phyloP scores from a whole-genome alignment of 176 grass and related monocot genomes.

The Elymus sibiricus region DNA sequence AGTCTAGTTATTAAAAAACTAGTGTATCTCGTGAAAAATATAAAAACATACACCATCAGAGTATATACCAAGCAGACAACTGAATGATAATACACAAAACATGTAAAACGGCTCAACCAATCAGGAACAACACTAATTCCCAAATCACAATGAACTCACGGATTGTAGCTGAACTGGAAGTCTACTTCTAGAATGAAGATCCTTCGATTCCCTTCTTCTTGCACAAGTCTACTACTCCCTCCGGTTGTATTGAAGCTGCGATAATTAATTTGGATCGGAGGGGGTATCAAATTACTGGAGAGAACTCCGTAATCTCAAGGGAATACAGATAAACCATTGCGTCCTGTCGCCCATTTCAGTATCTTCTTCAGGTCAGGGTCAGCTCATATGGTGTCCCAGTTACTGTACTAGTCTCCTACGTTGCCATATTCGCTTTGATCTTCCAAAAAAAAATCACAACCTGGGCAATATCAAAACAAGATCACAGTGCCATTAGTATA shows the following conservation, averaged over 20 bases:
- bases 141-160: neutral
- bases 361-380: conserved; percentile 1
- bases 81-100: neutral
- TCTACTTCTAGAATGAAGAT: neutral
- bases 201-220: neutral
- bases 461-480: neutral
- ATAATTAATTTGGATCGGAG: too few relatives aligned
- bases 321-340: neutral
- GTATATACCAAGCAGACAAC: neutral
- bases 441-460: neutral
- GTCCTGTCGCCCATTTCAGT: neutral
- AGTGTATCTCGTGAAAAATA: neutral
- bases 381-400: neutral
- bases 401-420: neutral
- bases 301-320: neutral
- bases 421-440: conserved; percentile 11
- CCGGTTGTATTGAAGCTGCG: too few relatives aligned
- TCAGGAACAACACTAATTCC: neutral
- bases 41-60: neutral
- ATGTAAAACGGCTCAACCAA: neutral
- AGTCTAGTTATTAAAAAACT: neutral
- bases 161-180: neutral
- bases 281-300: too few relatives aligned
- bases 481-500: neutral
- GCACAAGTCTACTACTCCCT: neutral